Conservation (phyloP, 768 basidiomycete genomes). For the Chalciporus sphaerocephalus region DNA sequence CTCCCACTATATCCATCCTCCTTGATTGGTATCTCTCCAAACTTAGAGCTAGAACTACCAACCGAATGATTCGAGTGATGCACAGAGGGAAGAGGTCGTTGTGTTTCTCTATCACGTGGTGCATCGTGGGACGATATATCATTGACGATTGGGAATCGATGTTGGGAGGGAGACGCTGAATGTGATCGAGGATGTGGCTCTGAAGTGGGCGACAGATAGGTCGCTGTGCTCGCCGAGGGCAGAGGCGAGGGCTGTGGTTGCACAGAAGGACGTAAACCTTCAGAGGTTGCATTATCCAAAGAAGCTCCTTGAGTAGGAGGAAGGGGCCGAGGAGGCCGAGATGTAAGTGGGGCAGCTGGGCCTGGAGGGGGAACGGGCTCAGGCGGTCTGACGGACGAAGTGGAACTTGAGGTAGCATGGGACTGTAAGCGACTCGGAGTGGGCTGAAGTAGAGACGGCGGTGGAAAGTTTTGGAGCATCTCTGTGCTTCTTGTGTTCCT, state of each 20-base stretch:
- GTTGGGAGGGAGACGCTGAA: constrained; percentile 45
- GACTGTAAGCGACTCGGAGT: constrained; percentile 31
- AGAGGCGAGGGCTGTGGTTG: constrained; percentile 26
- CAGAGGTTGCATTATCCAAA: constrained; percentile 17
- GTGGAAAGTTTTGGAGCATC: constrained; percentile 20
- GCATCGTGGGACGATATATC: constrained; percentile 18
- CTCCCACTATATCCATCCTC: constrained; percentile 27
- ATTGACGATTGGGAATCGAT: constrained; percentile 22
- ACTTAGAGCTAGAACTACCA: constrained; percentile 27
- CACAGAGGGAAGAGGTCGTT: constrained; percentile 23
- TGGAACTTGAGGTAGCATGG: constrained; percentile 17
- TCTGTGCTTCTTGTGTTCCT: constrained; percentile 31
- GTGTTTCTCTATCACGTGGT: constrained; percentile 28
- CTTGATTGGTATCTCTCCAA: constrained; percentile 29
- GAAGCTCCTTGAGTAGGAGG: constrained; percentile 27
- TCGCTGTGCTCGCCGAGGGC: constrained; percentile 14
- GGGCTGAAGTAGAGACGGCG: constrained; percentile 21
- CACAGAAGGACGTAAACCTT: constrained; percentile 18
- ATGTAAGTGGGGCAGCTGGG: neutral
- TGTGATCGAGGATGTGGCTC: constrained; percentile 63
- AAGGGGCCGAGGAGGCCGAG: constrained; percentile 26
- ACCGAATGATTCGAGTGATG: constrained; percentile 28
- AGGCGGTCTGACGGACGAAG: constrained; percentile 11
- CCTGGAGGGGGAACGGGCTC: constrained; percentile 16
- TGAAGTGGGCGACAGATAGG: constrained; percentile 42